These are phyloP conservation scores for Uronychia setigera DNA, from an alignment of 73 alveolate species.

Conservation along the genomic window DNA sequence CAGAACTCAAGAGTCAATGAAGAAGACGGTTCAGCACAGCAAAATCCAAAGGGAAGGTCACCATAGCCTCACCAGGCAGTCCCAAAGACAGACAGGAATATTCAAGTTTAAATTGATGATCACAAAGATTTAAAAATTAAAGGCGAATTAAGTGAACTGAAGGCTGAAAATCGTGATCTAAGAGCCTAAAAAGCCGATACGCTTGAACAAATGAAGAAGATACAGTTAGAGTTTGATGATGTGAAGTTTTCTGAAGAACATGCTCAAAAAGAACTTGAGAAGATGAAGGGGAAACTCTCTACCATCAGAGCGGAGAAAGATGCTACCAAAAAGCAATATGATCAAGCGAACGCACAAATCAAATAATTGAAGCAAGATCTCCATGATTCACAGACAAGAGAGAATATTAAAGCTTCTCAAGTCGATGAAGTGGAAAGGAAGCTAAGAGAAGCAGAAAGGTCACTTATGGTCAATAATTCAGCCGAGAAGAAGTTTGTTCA, in stretches of 20 bases:
- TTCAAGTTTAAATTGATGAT: not conserved
- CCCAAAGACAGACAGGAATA: not conserved
- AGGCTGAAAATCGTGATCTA: not conserved
- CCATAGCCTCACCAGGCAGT: not conserved
- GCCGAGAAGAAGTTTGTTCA: not conserved
- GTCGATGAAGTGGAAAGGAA: not conserved
- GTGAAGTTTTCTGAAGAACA: not conserved
- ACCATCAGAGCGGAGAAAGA: not conserved
- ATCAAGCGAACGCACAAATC: not conserved
- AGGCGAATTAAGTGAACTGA: constrained; percentile 6
- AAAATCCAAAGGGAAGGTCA: not conserved
- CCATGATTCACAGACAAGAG: not conserved
- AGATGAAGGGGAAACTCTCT: not conserved
- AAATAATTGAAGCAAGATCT: not conserved
- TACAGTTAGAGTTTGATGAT: not conserved
- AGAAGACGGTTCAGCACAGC: not conserved
- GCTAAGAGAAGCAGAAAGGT: not conserved
- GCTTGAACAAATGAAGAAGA: not conserved
- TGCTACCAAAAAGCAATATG: not conserved
- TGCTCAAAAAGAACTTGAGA: not conserved
- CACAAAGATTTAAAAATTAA: not conserved
- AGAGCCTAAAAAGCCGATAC: not conserved
- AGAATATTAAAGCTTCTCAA: not conserved
- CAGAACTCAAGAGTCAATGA: constrained; percentile 27
- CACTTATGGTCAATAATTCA: not conserved